These are phyloP conservation scores for Obba rivulosa DNA, from an alignment of 768 basidiomycete species.

Conservation along the genomic window DNA sequence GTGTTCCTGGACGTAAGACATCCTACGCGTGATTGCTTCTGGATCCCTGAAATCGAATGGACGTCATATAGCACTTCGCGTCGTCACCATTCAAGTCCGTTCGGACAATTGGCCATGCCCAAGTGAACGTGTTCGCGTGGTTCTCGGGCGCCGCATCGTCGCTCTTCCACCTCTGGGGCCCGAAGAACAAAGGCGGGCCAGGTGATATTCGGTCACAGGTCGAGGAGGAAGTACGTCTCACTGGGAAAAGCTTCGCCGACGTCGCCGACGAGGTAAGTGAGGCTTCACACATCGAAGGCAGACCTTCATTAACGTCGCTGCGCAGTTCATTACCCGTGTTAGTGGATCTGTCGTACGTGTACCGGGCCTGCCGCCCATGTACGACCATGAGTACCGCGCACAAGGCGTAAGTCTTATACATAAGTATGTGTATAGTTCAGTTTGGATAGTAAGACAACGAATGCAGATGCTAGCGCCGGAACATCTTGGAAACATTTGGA, in stretches of 20 bases:
- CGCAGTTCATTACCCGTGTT: background rate
- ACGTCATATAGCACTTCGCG: no score
- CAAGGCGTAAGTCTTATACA: conserved; percentile 10
- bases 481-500: no score
- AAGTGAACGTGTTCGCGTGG: conserved; percentile 4
- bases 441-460: no score
- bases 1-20: conserved; percentile 15
- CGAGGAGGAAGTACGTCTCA: conserved; percentile 1
- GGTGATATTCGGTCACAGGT: conserved; percentile 6
- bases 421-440: background rate
- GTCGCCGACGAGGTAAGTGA: conserved; percentile 2
- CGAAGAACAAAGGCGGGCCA: conserved; percentile 6
- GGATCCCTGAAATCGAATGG: no score
- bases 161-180: conserved; percentile 6
- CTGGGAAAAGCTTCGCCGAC: background rate
- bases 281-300: background rate
- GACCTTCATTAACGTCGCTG: no score
- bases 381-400: conserved; percentile 15
- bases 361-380: conserved; percentile 19
- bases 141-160: conserved; percentile 3
- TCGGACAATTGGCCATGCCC: no score
- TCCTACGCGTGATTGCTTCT: background rate
- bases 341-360: conserved; percentile 6
- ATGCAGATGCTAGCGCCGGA: no score
- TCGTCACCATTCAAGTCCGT: no score